These are phyloP conservation scores for Echria macrotheca DNA, from an alignment of 495 filamentous ascomycete genomes.

Conservation along the genomic window DNA sequence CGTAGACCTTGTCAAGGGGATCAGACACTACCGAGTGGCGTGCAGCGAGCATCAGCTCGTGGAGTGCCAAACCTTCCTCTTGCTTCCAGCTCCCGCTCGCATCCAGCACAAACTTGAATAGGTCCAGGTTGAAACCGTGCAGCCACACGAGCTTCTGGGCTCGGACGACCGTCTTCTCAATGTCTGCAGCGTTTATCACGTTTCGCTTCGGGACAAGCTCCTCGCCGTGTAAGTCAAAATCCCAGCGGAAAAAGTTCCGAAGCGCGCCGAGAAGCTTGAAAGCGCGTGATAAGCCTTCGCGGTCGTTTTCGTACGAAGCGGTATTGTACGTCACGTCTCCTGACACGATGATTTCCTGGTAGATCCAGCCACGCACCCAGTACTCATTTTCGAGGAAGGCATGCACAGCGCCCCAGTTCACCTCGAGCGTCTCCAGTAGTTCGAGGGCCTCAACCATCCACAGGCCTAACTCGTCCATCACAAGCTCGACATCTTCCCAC, in stretches of 20 bases:
- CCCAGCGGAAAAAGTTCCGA: not conserved
- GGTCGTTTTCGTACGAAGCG: not conserved
- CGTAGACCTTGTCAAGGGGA: slow-evolving; percentile 8
- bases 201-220: not conserved
- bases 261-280: not conserved
- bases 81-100: not conserved
- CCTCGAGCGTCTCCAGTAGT: not conserved
- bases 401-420: not conserved
- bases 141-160: not conserved
- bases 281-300: not conserved
- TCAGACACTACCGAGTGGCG: slow-evolving; percentile 3
- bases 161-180: not conserved
- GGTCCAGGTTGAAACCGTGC: not conserved
- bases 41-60: not conserved
- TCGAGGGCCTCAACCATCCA: not conserved
- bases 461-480: not conserved
- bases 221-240: not conserved
- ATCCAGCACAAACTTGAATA: slow-evolving; percentile 1
- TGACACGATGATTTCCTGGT: slow-evolving; percentile 1
- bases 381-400: not conserved
- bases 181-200: not conserved
- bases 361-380: slow-evolving; percentile 4
- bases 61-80: not conserved
- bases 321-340: slow-evolving; percentile 2
- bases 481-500: not conserved